These are phyloP conservation scores for Dipteronia dyeriana DNA, from an alignment of 345 rosid genomes.

Conservation along the genomic window DNA sequence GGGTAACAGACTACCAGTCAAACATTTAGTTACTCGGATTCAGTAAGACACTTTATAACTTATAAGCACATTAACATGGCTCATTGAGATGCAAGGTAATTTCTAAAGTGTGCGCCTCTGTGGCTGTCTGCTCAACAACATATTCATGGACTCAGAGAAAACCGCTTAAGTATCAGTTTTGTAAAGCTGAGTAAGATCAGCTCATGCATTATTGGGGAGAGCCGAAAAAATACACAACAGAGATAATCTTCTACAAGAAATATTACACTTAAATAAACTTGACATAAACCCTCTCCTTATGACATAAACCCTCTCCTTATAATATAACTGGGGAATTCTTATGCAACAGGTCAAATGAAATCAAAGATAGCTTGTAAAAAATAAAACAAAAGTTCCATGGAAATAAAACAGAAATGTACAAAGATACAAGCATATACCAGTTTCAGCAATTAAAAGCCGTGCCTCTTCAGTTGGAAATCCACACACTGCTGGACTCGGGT, in stretches of 20 bases:
- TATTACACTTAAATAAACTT: neutral
- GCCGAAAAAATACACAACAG: neutral
- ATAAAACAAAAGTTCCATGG: neutral
- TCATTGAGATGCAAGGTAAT: neutral
- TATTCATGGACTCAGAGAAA: neutral
- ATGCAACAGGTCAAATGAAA: neutral
- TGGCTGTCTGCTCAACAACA: neutral
- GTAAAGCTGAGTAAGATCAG: neutral
- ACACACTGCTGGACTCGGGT: constrained; percentile 91
- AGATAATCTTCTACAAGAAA: too few species aligned
- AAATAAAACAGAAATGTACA: neutral
- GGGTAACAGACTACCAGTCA: neutral
- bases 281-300: too few species aligned
- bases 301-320: neutral
- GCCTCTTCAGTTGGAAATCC: constrained; percentile 87
- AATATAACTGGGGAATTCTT: neutral
- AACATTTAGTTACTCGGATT: neutral
- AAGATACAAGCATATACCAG: constrained; percentile 44
- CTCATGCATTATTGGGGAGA: neutral
- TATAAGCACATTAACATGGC: neutral
- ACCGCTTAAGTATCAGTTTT: neutral
- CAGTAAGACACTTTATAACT: neutral
- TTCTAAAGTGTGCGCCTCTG: neutral
- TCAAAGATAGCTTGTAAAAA: too few species aligned
- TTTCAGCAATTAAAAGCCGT: constrained; percentile 67